phyloP scores from a whole-genome alignment of 768 basidiomycete species.

The Hydnomerulius pinastri region DNA sequence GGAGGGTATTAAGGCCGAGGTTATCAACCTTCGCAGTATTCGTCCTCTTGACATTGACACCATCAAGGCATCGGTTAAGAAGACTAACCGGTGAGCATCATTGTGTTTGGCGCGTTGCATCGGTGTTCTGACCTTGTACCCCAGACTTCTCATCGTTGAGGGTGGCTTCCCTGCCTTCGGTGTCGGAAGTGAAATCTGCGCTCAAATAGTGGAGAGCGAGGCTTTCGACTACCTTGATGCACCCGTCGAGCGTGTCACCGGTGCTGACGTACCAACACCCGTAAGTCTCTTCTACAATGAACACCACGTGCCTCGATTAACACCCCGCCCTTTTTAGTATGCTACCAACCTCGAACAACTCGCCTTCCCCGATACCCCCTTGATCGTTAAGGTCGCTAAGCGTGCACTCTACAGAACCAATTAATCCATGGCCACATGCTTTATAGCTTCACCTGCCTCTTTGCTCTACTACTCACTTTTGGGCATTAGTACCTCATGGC shows the following conservation, averaged over 20 bases:
- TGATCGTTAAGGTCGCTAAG: conserved; percentile 94
- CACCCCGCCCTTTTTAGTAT: conserved; percentile 54
- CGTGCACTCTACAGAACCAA: conserved; percentile 89
- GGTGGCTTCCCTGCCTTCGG: conserved; percentile 99
- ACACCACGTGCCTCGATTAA: conserved; percentile 14
- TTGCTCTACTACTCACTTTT: conserved; percentile 12
- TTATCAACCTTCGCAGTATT: conserved; percentile 95
- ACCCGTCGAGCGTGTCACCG: conserved; percentile 96
- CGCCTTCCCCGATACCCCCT: conserved; percentile 89
- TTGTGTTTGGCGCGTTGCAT: not conserved
- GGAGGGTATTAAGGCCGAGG: conserved; percentile 97
- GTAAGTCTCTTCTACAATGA: conserved; percentile 45
- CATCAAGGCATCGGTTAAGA: conserved; percentile 96
- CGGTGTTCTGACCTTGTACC: conserved; percentile 1
- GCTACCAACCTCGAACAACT: conserved; percentile 86
- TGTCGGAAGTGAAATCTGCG: conserved; percentile 98
- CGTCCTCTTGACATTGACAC: conserved; percentile 98
- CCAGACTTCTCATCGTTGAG: conserved; percentile 88
- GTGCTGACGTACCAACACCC: conserved; percentile 96
- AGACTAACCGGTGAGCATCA: conserved; percentile 83
- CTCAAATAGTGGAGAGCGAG: conserved; percentile 96
- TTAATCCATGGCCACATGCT: conserved; percentile 44
- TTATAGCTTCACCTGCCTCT: conserved; percentile 12
- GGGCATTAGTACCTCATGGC: conserved; percentile 19
- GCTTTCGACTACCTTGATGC: conserved; percentile 99